Conservation (phyloP, 805 yeast genomes). For the Yarrowia sp. region DNA sequence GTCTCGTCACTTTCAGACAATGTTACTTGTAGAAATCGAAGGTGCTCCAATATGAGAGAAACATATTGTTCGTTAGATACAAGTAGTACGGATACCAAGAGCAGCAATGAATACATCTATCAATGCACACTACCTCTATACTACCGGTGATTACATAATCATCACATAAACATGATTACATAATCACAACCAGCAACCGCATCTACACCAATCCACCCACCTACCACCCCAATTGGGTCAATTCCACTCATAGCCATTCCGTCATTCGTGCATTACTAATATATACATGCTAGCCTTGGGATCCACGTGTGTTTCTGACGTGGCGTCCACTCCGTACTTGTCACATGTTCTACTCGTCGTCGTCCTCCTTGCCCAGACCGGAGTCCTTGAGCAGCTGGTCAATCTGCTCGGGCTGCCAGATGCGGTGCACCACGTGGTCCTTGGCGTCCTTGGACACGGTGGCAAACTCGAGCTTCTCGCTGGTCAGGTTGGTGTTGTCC, state of each 20-base stretch:
- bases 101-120: too few species aligned
- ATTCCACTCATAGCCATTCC: not conserved
- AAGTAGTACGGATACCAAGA: too few species aligned
- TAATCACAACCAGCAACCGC: too few species aligned
- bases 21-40: too few species aligned
- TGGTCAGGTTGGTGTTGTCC: conserved; percentile 82
- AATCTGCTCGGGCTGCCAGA: conserved; percentile 83
- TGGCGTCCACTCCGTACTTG: not conserved
- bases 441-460: conserved; percentile 63
- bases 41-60: too few species aligned
- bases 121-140: too few species aligned
- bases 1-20: too few species aligned
- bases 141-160: too few species aligned
- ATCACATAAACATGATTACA: too few species aligned
- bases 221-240: too few species aligned
- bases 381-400: conserved; percentile 72
- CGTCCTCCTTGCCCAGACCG: conserved; percentile 70
- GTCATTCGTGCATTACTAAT: conserved; percentile 17
- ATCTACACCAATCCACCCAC: too few species aligned
- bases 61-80: too few species aligned
- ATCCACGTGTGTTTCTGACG: not conserved
- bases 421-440: conserved; percentile 67
- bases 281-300: conserved; percentile 5
- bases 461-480: conserved; percentile 92
- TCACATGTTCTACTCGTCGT: conserved; percentile 52